phyloP scores from a whole-genome alignment of 106 monocot species.

The Dendrobium officinale region DNA sequence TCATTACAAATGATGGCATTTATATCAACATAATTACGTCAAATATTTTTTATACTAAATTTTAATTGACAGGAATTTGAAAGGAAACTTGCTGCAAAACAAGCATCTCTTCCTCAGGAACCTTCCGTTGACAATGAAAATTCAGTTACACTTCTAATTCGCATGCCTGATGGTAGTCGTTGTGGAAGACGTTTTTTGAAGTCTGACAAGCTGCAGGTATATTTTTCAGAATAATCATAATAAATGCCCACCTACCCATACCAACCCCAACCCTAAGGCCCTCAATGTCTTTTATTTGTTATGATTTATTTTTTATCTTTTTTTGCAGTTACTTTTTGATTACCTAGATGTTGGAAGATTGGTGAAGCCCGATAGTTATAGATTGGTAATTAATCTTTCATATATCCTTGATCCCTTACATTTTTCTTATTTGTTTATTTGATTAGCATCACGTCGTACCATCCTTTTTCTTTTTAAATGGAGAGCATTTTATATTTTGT shows the following conservation, averaged over 20 bases:
- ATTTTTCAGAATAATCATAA: background rate
- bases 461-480: too few relatives aligned
- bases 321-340: conserved; percentile 90
- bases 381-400: conserved; percentile 55
- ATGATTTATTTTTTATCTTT: background rate
- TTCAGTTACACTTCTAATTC: conserved; percentile 78
- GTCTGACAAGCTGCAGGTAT: conserved; percentile 89
- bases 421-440: too few relatives aligned
- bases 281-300: background rate
- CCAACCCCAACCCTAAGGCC: background rate
- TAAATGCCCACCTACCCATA: background rate
- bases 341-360: conserved; percentile 69
- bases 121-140: conserved; percentile 63
- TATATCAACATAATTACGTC: background rate
- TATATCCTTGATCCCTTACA: too few relatives aligned
- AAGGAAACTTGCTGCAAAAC: conserved; percentile 62
- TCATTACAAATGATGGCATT: background rate
- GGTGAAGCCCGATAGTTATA: conserved; percentile 83
- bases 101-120: conserved; percentile 72
- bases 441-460: too few relatives aligned
- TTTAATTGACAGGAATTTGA: conserved; percentile 57
- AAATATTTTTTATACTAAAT: background rate
- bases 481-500: too few relatives aligned
- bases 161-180: conserved; percentile 91
- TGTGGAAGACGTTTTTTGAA: conserved; percentile 83